Conservation (phyloP, 768 basidiomycete species). For the Lentinula sp. region DNA sequence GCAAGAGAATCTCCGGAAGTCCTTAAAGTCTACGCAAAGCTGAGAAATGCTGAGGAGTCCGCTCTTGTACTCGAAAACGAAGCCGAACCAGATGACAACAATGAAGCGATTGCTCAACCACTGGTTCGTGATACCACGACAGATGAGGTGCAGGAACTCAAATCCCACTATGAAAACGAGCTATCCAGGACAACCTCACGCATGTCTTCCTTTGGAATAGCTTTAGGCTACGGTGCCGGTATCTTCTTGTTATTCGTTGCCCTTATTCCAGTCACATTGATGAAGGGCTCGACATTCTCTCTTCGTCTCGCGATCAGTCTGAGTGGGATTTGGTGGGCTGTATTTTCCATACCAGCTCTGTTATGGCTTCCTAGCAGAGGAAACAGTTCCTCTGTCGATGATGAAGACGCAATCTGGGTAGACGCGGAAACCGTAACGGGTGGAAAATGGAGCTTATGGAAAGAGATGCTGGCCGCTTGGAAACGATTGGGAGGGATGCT, state of each 20-base stretch:
- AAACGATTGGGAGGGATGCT: conserved; percentile 70
- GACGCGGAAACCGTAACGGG: conserved; percentile 11
- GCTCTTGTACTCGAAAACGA: conserved; percentile 10
- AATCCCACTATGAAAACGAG: conserved; percentile 41
- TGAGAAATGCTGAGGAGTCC: background rate
- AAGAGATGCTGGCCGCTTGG: conserved; percentile 71
- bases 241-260: conserved; percentile 71
- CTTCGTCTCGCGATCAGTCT: conserved; percentile 79
- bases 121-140: conserved; percentile 24
- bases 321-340: conserved; percentile 85
- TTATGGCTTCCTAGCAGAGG: conserved; percentile 56
- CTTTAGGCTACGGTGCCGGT: conserved; percentile 80
- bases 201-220: conserved; percentile 82
- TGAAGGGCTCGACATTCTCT: conserved; percentile 65
- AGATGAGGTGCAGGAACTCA: conserved; percentile 19
- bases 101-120: conserved; percentile 26
- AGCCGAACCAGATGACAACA: conserved; percentile 7
- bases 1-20: conserved; percentile 65
- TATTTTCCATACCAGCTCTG: conserved; percentile 75
- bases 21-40: background rate
- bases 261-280: conserved; percentile 67
- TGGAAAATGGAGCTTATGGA: conserved; percentile 35
- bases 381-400: conserved; percentile 8
- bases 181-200: conserved; percentile 74
- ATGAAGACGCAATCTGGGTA: conserved; percentile 12